Base-by-base conservation (phyloP, 1,139 yeast species). In the Kluyveromyces sp. region DNA sequence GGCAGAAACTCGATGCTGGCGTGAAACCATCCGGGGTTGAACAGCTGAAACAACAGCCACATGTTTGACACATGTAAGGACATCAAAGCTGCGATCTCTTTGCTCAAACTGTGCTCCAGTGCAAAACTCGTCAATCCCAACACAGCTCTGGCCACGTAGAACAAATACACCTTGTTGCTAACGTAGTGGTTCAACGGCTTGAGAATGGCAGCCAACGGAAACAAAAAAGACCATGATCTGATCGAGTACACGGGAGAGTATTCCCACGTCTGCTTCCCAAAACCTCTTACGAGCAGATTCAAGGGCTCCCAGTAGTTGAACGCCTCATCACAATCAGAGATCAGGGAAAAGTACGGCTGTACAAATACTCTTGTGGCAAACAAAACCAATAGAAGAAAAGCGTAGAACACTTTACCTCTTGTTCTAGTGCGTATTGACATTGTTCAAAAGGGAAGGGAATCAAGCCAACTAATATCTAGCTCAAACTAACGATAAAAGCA, bases 211-310 rank as follows among this genome's bases (percentile, higher is more conserved):
- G 73, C 76, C 39, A 60, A 56, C 0, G 86, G 88, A 2, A 78
- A 42, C 34, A 83, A 60, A 55, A 83, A 88, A 0, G 84, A 74
- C 78, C 94, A 89, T 6, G 95, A 85, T 50, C 97, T 68, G 43
- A 89, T 87, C 16, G 95, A 88, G 58, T 77, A 87, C 44, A 75
- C 85, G 0, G 97, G 96, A 0, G 96, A 86, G 61, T 89, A 89
- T 58, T 89, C 97, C 97, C 96, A 89, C 0, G 97, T 89, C 63
- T 88, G 88, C 54, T 87, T 84, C 2, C 97, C 98, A 61, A 85
- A 87, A 2, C 83, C 83, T 52, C 95, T 75, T 2, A 83, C 66
- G 32, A 89, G 56, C 43, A 83, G 71, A 59, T 89, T 92, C 46
- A 89, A 69, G 0, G 98, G 96, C 54, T 89, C 98, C 92, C 89